phyloP scores from a whole-genome alignment of 305 asterid species.

The Solanum hybrid region DNA sequence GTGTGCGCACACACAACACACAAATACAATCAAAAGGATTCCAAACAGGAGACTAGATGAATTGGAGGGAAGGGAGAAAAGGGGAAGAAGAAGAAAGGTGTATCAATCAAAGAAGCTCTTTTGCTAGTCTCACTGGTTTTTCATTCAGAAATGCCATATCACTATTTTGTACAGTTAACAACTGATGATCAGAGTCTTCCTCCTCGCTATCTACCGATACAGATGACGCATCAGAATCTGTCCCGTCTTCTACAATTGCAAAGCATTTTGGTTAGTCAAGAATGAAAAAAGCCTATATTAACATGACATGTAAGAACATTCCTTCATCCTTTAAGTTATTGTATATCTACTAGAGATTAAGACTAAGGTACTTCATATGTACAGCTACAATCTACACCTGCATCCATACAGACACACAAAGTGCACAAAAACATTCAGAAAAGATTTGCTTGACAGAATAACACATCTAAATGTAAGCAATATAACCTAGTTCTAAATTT shows the following conservation, averaged over 20 bases:
- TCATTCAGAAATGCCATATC: constrained; percentile 69
- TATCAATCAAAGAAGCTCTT: constrained; percentile 45
- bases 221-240: constrained; percentile 38
- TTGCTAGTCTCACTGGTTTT: constrained; percentile 66
- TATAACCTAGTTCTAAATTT: neutral
- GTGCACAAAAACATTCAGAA: neutral
- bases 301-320: neutral
- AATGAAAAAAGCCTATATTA: neutral
- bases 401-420: neutral
- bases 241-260: constrained; percentile 40
- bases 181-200: constrained; percentile 58
- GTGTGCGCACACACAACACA: neutral
- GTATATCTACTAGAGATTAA: neutral
- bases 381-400: neutral
- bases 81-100: neutral
- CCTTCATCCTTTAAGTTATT: neutral
- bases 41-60: neutral
- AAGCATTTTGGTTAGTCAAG: neutral
- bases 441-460: neutral
- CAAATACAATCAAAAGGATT: neutral
- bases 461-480: neutral
- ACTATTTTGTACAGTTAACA: constrained; percentile 48
- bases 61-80: neutral
- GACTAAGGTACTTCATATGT: neutral
- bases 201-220: constrained; percentile 41